phyloP scores from a whole-genome alignment of 1,284 basidiomycete genomes.

The Sanghuangporus weigelae region DNA sequence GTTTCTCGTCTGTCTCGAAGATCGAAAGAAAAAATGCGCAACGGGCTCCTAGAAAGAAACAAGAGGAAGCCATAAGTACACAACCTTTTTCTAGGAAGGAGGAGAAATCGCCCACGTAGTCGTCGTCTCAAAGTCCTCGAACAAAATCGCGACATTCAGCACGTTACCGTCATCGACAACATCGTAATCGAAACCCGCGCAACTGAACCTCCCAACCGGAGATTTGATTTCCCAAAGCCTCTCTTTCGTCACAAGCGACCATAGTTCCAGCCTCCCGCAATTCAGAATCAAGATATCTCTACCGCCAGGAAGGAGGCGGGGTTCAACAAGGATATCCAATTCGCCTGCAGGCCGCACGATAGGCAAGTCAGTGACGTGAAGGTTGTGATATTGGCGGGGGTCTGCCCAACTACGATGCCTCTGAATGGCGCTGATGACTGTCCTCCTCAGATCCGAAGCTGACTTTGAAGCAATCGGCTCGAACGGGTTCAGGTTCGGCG shows the following conservation, averaged over 20 bases:
- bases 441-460: neutral
- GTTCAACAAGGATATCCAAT: slow-evolving; percentile 1
- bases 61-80: neutral
- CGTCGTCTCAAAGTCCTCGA: neutral
- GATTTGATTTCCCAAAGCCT: neutral
- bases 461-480: neutral
- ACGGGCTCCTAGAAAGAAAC: neutral
- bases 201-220: neutral
- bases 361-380: neutral
- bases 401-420: neutral
- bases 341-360: neutral
- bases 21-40: slow-evolving; percentile 5
- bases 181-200: neutral
- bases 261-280: slow-evolving; percentile 1
- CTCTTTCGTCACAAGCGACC: neutral
- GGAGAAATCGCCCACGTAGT: neutral
- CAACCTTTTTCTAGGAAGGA: neutral
- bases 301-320: slow-evolving; percentile 6
- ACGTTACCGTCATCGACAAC: neutral
- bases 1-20: neutral
- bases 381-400: neutral
- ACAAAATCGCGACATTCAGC: neutral
- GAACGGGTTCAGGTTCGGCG: slow-evolving; percentile 1
- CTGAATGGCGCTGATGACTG: neutral
- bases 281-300: slow-evolving; percentile 1